Evolutionary conservation across 805 yeast species (phyloP), one percentile per base, ranked within the genome.

Genomic region (Zygosaccharomyces siamensis): DNA sequence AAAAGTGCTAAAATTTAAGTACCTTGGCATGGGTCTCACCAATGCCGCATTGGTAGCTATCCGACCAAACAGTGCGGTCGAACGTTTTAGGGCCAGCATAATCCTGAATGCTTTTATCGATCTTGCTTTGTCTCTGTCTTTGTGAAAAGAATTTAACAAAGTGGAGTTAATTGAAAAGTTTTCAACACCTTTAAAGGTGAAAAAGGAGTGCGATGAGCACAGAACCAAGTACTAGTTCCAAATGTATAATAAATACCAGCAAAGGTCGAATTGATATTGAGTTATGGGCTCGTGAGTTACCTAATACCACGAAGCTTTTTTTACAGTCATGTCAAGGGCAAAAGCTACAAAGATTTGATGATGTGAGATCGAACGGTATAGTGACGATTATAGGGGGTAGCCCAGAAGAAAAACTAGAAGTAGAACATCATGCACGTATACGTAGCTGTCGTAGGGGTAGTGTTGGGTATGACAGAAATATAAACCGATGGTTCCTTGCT

Each of bases 281-380:
- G 49, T 61, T 85, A 5, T 86, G 84, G 81, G 86, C 89, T 10
- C 79, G 79, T 55, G 88, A 86, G 60, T 64, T 77, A 3, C 89
- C 89, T 0, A 51, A 54, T 0, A 72, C 80, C 1, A 59, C 76
- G 27, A 58, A 72, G 31, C 57, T 60, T 33, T 83, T 85, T 55
- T 59, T 85, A n/a, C 69, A 71, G 44, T 70, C 69, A 32, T 77
- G 84, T 53, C 42, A 39, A n/a, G 30, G 39, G 14, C 49, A 50
- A 7, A 35, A 33, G 11, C 21, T 40, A 23, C 23, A 31, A 10
- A 20, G 21, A 12, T 20, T 40, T 10, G 33, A 21, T 32, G 23
- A 14, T 11, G 26, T 40, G 23, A 31, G 43, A 28, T 28, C 43
- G 5, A 32, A 40, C 28, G 43, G 43, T n/a, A 40, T 35, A 7